Conservation (phyloP, 2,329 filamentous ascomycete genomes). For the Fusarium chuoi region DNA sequence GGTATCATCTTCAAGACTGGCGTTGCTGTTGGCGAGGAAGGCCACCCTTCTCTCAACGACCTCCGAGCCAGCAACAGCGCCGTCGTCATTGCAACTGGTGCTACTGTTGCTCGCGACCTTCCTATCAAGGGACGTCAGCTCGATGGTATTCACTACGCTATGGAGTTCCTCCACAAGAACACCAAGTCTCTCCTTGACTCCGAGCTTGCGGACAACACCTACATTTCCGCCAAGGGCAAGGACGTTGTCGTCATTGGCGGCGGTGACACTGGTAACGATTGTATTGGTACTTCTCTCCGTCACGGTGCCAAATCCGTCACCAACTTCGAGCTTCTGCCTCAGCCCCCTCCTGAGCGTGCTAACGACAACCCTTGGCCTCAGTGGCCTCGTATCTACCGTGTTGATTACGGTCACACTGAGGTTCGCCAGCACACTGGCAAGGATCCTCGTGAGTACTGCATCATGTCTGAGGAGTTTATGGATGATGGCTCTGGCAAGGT, state of each 20-base stretch:
- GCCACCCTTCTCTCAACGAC: constrained; percentile 69
- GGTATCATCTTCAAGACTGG: constrained; percentile 85
- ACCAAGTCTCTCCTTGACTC: constrained; percentile 98
- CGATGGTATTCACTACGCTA: constrained; percentile 92
- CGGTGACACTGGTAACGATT: constrained; percentile 98
- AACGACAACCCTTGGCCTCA: constrained; percentile 98
- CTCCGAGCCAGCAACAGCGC: constrained; percentile 81
- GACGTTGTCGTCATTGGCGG: constrained; percentile 96
- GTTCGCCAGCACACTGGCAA: constrained; percentile 96
- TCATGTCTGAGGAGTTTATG: constrained; percentile 98
- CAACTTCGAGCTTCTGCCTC: constrained; percentile 95
- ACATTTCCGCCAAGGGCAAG: constrained; percentile 96
- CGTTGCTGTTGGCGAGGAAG: constrained; percentile 80
- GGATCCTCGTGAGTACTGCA: constrained; percentile 95
- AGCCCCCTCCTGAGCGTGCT: constrained; percentile 90
- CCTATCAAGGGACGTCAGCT: constrained; percentile 90
- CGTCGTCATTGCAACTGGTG: constrained; percentile 90
- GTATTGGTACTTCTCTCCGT: constrained; percentile 94
- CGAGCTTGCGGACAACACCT: constrained; percentile 81
- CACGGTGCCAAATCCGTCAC: constrained; percentile 95
- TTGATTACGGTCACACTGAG: constrained; percentile 97
- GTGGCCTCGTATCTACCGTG: constrained; percentile 96
- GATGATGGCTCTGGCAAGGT: constrained; percentile 88
- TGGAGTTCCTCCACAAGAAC: constrained; percentile 98
- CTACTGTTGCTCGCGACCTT: constrained; percentile 91